Percentiles rank a stretch among this genome's conserved stretches.
These are phyloP conservation scores for Corylus avellana DNA, from an alignment of 306 rosid species.

Conservation along the genomic window DNA sequence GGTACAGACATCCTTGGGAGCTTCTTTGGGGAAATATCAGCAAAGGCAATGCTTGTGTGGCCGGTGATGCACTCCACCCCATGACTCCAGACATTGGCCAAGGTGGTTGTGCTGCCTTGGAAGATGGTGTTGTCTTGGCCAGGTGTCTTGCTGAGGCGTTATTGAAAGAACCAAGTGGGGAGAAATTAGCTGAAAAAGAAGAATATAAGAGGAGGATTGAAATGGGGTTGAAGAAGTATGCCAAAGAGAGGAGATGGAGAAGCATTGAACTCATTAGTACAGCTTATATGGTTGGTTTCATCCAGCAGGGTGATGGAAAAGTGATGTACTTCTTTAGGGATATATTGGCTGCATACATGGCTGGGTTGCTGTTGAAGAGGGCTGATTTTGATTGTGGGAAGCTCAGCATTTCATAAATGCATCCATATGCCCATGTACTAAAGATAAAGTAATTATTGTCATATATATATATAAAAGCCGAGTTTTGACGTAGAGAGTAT, in stretches of 20 bases:
- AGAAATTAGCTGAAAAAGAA: slow-evolving; percentile 20
- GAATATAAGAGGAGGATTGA: slow-evolving; percentile 43
- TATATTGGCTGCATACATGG: too few relatives aligned
- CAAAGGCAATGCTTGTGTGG: slow-evolving; percentile 68
- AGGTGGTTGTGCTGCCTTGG: slow-evolving; percentile 62
- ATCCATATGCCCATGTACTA: too few relatives aligned
- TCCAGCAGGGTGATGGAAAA: too few relatives aligned
- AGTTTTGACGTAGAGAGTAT: too few relatives aligned
- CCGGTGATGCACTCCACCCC: slow-evolving; percentile 69
- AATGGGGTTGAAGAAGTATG: slow-evolving; percentile 56
- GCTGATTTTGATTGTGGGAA: slow-evolving; percentile 8
- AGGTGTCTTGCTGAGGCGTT: slow-evolving; percentile 63
- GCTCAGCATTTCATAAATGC: background rate
- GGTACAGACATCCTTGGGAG: slow-evolving; percentile 66
- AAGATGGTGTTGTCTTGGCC: slow-evolving; percentile 55
- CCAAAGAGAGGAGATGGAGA: slow-evolving; percentile 68
- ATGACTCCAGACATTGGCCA: slow-evolving; percentile 74
- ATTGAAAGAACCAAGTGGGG: background rate
- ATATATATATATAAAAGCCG: too few relatives aligned
- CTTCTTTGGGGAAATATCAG: slow-evolving; percentile 54
- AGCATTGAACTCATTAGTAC: slow-evolving; percentile 17
- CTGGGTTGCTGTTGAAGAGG: background rate
- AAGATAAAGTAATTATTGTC: too few relatives aligned
- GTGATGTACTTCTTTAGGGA: too few relatives aligned
- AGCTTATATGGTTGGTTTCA: too few relatives aligned